Base-by-base conservation (phyloP, 805 yeast genomes). In the Wickerhamomyces silvicola region DNA sequence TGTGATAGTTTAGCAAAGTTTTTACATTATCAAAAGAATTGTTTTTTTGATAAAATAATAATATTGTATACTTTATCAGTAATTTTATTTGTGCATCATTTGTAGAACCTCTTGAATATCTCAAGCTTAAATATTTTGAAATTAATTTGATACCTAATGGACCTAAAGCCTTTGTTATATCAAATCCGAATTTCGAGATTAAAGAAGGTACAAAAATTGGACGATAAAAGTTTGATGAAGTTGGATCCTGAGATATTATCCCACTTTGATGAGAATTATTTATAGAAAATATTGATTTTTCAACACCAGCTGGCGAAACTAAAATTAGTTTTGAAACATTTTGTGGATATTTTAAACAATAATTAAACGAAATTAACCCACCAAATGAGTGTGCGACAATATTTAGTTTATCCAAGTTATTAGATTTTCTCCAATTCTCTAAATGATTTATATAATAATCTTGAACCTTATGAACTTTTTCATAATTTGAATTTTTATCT, bases 361-460 rank as follows among this genome's bases (percentile, higher is more conserved):
- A 83, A 6, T 78, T 70, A 30, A 72, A 71, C 0, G 84, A 71
- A 59, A 85, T 60, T 45, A 81, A 78, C 0, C 86, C 92, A 20
- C 94, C 94, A 41, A 74, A 75, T 0, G 94, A 82, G 54, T 84
- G 94, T 1, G 86, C 90, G 14, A 83, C 58, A 10, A 84, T 49
- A 45, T 72, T 80, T 24, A 84, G 68, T 39, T 71, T 66, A 2
- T 63, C 67, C 9, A 83, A 52, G 0, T 64, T 62, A 14, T 69
- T 59, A 7, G 46, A 56, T 7, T 35, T 37, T 44, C 92, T 60
- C 92, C 94, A 83, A 6, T 56, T 51, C 31, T 83, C 90, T 6
- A 84, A 52, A 3, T 78, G 70, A 8, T 68, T 70, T 7, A 71
- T 50, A 41, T 79, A 81, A 42, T 75, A 70, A 11, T 62, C 48